Conservation (phyloP, 164 flowering plant species). For the Magnolia officinalis region DNA sequence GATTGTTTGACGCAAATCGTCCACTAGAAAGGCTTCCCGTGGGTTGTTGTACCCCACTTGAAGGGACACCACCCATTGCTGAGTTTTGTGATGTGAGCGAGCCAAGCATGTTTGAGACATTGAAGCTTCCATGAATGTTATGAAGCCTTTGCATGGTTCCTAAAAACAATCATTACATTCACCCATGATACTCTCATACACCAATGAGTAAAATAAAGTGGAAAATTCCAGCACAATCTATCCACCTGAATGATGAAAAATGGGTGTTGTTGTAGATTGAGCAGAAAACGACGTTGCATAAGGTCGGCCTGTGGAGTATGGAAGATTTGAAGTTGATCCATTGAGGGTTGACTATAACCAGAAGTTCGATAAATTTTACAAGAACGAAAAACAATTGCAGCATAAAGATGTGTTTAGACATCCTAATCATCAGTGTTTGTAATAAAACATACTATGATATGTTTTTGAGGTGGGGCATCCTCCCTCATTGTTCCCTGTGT, state of each 20-base stretch:
- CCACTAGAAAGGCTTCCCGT: conserved; percentile 74
- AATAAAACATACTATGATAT: not conserved
- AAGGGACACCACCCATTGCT: conserved; percentile 53
- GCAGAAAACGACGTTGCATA: conserved; percentile 66
- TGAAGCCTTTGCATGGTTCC: conserved; percentile 72
- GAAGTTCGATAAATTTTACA: not conserved
- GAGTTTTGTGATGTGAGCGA: conserved; percentile 69
- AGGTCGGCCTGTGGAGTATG: conserved; percentile 61
- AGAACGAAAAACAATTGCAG: not conserved
- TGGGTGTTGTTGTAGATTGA: conserved; percentile 72
- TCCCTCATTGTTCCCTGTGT: too few species aligned
- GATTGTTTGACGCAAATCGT: conserved; percentile 71
- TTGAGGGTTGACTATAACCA: conserved; percentile 58
- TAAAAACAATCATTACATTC: conserved; percentile 11
- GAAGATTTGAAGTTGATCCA: conserved; percentile 71
- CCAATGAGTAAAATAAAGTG: not conserved
- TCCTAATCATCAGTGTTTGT: not conserved
- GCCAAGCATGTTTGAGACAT: conserved; percentile 62
- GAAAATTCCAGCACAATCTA: conserved; percentile 8
- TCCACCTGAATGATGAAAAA: conserved; percentile 69
- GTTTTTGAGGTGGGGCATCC: too few species aligned
- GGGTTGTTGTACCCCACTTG: conserved; percentile 76
- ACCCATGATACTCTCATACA: not conserved
- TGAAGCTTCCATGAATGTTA: conserved; percentile 73
- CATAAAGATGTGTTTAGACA: not conserved